phyloP scores from a whole-genome alignment of 768 basidiomycete genomes.

The Tremella mesenterica region DNA sequence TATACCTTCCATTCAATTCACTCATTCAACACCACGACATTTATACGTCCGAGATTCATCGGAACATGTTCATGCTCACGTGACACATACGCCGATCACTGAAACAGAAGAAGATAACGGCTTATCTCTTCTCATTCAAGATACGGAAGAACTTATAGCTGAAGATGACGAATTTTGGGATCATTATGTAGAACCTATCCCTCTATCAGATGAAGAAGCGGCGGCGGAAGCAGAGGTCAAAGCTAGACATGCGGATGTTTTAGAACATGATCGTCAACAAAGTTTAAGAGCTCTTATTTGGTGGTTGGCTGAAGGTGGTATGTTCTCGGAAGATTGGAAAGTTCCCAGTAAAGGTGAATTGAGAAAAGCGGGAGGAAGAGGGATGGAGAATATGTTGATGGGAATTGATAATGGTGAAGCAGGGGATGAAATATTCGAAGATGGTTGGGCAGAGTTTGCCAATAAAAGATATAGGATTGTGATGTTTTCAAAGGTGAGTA shows the following conservation, averaged over 20 bases:
- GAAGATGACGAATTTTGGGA: slow-evolving; percentile 37
- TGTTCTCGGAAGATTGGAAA: slow-evolving; percentile 27
- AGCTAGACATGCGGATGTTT: slow-evolving; percentile 18
- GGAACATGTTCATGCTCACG: neutral
- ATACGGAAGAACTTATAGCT: slow-evolving; percentile 34
- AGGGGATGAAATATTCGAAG: slow-evolving; percentile 23
- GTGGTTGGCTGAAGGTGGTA: slow-evolving; percentile 39
- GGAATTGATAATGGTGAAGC: slow-evolving; percentile 23
- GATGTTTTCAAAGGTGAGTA: slow-evolving; percentile 42
- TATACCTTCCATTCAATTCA: neutral
- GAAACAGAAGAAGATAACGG: slow-evolving; percentile 13
- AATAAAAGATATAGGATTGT: slow-evolving; percentile 34
- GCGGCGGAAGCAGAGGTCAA: slow-evolving; percentile 17
- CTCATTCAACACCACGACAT: neutral
- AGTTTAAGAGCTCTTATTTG: slow-evolving; percentile 31
- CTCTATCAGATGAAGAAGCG: slow-evolving; percentile 19
- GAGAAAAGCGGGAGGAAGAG: slow-evolving; percentile 21
- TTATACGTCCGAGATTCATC: neutral
- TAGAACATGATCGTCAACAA: slow-evolving; percentile 21
- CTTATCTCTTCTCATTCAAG: slow-evolving; percentile 14
- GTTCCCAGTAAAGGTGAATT: slow-evolving; percentile 20
- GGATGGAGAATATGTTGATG: slow-evolving; percentile 28
- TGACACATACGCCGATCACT: no score
- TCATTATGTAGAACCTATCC: slow-evolving; percentile 21
- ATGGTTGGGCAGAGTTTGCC: slow-evolving; percentile 37